Percentiles rank a stretch among this genome's conserved stretches.
phyloP scores from a whole-genome alignment of 2,329 filamentous ascomycete genomes.

The Aspergillus cejpii region DNA sequence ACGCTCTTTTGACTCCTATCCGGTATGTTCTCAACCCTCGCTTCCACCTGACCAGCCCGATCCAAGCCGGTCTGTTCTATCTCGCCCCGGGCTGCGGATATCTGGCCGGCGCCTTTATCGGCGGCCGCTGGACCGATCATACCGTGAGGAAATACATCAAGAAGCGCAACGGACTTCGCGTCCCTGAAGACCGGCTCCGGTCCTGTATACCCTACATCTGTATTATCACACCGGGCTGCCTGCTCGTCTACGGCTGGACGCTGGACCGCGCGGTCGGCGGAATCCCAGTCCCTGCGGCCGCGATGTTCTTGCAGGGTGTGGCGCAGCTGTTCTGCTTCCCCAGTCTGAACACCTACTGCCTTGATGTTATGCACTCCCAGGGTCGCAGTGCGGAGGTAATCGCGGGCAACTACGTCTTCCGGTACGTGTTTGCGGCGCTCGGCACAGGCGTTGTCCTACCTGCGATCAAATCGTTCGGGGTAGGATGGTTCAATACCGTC shows the following conservation, averaged over 20 bases:
- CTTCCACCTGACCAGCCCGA: slow-evolving; percentile 59
- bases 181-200: slow-evolving; percentile 63
- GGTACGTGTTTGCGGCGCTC: slow-evolving; percentile 67
- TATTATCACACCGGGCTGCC: slow-evolving; percentile 53
- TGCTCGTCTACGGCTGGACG: slow-evolving; percentile 64
- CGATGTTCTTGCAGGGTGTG: slow-evolving; percentile 68
- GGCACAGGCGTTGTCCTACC: slow-evolving; percentile 68
- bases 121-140: slow-evolving; percentile 64
- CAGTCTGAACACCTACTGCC: slow-evolving; percentile 69
- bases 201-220: slow-evolving; percentile 54
- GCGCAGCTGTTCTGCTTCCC: slow-evolving; percentile 71
- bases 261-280: slow-evolving; percentile 52
- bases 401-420: slow-evolving; percentile 70
- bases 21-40: slow-evolving; percentile 68
- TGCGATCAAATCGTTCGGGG: slow-evolving; percentile 64
- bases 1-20: slow-evolving; percentile 61
- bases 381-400: slow-evolving; percentile 64
- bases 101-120: slow-evolving; percentile 61
- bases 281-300: slow-evolving; percentile 56
- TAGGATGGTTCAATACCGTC: slow-evolving; percentile 76
- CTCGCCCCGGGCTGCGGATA: slow-evolving; percentile 67
- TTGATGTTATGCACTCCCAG: slow-evolving; percentile 66
- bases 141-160: slow-evolving; percentile 59
- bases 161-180: slow-evolving; percentile 50
- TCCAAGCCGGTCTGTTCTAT: slow-evolving; percentile 66